phyloP scores from a whole-genome alignment of 345 rosid species.

The Cardamine occulta region DNA sequence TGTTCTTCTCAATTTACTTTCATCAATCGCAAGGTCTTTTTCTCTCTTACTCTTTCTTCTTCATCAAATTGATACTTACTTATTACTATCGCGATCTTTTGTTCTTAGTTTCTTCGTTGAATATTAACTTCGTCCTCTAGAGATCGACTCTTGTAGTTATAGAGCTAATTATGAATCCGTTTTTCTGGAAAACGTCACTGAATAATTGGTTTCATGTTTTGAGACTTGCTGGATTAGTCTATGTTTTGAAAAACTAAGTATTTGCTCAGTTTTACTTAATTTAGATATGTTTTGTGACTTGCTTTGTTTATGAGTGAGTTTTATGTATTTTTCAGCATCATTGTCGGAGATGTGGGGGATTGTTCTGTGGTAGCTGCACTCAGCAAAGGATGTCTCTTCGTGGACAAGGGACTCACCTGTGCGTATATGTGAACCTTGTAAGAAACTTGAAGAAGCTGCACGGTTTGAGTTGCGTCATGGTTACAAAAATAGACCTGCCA shows the following conservation, averaged over 20 bases:
- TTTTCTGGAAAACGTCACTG: not conserved
- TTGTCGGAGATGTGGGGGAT: conserved; percentile 94
- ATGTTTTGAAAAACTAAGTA: not conserved
- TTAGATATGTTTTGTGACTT: not conserved
- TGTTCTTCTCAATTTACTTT: conserved; percentile 91
- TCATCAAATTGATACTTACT: not conserved
- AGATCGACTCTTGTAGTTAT: conserved; percentile 31
- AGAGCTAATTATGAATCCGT: conserved; percentile 25
- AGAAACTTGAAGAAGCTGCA: conserved; percentile 85
- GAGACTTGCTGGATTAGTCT: not conserved
- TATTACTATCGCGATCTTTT: not conserved
- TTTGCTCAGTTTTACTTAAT: not conserved
- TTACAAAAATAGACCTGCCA: conserved; percentile 55
- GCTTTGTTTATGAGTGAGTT: conserved; percentile 8
- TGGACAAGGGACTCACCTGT: conserved; percentile 95
- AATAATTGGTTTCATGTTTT: not conserved
- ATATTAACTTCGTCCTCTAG: not conserved
- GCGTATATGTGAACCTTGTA: conserved; percentile 92
- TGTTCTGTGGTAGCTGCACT: conserved; percentile 80
- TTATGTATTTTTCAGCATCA: conserved; percentile 68
- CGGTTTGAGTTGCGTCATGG: conserved; percentile 87
- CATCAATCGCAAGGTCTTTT: conserved; percentile 93
- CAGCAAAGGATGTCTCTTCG: conserved; percentile 79
- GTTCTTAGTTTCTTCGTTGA: not conserved
- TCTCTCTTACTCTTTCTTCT: conserved; percentile 9